These are phyloP conservation scores for Iris macrosiphon DNA, from an alignment of 106 monocot genomes.

Conservation along the genomic window DNA sequence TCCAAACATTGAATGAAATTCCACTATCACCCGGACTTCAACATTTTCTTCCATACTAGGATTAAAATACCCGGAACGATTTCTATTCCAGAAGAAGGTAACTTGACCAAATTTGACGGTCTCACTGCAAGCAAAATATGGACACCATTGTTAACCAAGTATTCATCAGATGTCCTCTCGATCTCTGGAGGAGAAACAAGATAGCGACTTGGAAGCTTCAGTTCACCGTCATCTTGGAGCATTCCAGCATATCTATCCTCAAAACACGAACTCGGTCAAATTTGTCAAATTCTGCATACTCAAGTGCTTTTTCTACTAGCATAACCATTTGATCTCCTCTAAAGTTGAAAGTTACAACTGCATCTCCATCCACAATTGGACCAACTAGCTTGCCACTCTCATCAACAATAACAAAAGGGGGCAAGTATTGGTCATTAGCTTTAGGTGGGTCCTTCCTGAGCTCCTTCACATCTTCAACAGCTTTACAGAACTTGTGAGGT, in stretches of 20 bases:
- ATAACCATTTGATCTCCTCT: conserved; percentile 95
- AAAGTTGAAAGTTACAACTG: conserved; percentile 95
- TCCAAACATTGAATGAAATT: conserved; percentile 81
- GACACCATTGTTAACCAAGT: conserved; percentile 85
- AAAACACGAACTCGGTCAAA: conserved; percentile 84
- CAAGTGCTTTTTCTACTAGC: conserved; percentile 88
- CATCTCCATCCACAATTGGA: conserved; percentile 88
- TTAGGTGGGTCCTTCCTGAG: conserved; percentile 66
- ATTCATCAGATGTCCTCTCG: conserved; percentile 95
- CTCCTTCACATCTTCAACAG: conserved; percentile 86
- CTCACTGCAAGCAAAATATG: conserved; percentile 94
- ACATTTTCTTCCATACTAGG: conserved; percentile 66
- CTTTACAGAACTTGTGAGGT: conserved; percentile 72
- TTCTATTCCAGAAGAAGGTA: conserved; percentile 95
- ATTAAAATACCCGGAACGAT: conserved; percentile 83
- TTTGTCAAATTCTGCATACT: conserved; percentile 90
- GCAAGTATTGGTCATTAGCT: conserved; percentile 77
- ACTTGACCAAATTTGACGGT: conserved; percentile 96
- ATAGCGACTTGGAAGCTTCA: conserved; percentile 76
- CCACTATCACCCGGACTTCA: conserved; percentile 88
- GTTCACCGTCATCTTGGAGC: conserved; percentile 98
- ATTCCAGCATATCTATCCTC: conserved; percentile 93
- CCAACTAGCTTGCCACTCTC: conserved; percentile 81
- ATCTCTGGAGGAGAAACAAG: conserved; percentile 95
- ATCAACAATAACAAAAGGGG: conserved; percentile 94